A percentile compares a stretch with the other conserved stretches of the same genome.
phyloP scores from a whole-genome alignment of 345 rosid species.

The Acer negundo region DNA sequence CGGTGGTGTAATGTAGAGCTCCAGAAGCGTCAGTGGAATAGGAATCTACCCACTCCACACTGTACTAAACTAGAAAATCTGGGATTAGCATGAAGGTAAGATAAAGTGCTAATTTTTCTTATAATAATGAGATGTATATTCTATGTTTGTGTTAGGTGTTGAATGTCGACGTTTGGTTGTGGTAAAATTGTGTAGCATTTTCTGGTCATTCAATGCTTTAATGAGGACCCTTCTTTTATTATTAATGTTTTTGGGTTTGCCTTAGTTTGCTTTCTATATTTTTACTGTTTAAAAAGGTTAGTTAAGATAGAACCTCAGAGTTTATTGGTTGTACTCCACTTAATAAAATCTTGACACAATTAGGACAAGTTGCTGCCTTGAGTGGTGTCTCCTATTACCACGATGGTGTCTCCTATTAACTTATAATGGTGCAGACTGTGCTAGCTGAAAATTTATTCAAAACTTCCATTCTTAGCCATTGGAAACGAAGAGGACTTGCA shows the following conservation, averaged over 20 bases:
- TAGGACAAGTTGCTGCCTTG: conserved; percentile 15
- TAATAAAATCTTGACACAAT: background rate
- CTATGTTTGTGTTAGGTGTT: background rate
- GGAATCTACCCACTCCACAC: conserved; percentile 71
- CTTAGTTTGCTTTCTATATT: background rate
- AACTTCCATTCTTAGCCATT: background rate
- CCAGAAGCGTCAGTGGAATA: conserved; percentile 81
- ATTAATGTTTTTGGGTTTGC: background rate
- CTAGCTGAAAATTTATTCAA: background rate
- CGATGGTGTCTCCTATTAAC: background rate
- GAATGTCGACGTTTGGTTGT: background rate
- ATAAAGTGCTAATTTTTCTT: background rate
- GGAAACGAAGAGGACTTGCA: background rate
- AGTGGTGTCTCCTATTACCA: background rate
- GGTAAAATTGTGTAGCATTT: background rate
- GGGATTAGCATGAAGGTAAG: conserved; percentile 61
- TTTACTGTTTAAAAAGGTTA: no score
- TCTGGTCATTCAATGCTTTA: background rate
- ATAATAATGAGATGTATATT: background rate
- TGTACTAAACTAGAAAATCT: conserved; percentile 69
- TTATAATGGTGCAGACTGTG: background rate
- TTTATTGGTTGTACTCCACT: background rate
- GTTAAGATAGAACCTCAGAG: background rate
- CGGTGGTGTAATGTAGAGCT: conserved; percentile 73
- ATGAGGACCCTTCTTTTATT: background rate